Evolutionary conservation across 169 alveolate species (phyloP).

Genomic region (Plasmodium sp.): DNA sequence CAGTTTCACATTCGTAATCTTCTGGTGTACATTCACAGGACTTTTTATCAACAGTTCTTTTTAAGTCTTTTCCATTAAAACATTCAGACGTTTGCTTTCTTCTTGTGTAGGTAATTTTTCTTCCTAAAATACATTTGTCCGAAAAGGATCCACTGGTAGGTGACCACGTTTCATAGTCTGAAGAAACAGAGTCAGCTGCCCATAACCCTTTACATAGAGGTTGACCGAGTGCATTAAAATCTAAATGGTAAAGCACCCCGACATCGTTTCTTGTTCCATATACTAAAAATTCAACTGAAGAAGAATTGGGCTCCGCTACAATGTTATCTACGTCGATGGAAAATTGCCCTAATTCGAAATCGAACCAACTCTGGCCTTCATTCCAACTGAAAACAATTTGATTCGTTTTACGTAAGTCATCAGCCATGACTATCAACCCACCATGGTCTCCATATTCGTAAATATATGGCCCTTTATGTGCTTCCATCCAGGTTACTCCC

Average conservation of each 20-base stretch:
- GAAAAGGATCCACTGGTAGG: constrained; percentile 87
- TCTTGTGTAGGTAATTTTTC: constrained; percentile 94
- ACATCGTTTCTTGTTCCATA: constrained; percentile 94
- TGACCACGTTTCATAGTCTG: constrained; percentile 98
- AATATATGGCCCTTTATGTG: constrained; percentile 97
- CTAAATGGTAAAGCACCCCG: constrained; percentile 95
- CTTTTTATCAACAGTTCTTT: constrained; percentile 90
- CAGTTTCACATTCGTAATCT: constrained; percentile 98
- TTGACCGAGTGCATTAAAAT: constrained; percentile 95
- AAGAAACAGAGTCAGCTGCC: constrained; percentile 93
- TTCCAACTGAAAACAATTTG: constrained; percentile 95
- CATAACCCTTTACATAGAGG: constrained; percentile 95
- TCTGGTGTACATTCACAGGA: constrained; percentile 96
- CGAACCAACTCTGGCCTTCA: constrained; percentile 98
- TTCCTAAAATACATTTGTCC: constrained; percentile 93
- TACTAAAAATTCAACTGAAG: constrained; percentile 94
- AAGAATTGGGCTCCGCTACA: constrained; percentile 96
- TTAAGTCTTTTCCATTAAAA: constrained; percentile 96
- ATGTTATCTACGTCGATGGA: constrained; percentile 94
- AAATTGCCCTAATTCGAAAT: constrained; percentile 89
- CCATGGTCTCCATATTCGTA: constrained; percentile 99
- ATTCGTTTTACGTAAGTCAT: constrained; percentile 88
- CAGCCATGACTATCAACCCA: constrained; percentile 98
- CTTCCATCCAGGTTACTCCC: constrained; percentile 98
- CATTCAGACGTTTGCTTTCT: constrained; percentile 97